Evolutionary conservation across 805 yeast genomes (phyloP), one percentile per base, ranked within the genome.

Genomic region (Candida morakotiae): DNA sequence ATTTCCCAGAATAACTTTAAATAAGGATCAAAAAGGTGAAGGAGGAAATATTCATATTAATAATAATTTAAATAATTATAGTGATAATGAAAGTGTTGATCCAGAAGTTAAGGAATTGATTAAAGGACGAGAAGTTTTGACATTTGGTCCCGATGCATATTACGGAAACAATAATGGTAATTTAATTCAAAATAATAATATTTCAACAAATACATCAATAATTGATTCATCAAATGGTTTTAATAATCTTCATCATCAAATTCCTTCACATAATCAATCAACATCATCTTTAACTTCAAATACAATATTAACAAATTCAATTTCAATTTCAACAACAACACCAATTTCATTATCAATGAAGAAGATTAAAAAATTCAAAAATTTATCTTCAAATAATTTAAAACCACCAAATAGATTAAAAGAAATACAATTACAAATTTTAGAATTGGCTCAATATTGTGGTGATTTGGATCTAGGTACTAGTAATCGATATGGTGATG

Each of bases 391-490:
- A 18, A 19, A 24, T 14, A 31, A 26, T 21, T 27, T 35, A 7
- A 35, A 28, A 9, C 23, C 39, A 6, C 39, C 35, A 8, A 19
- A 22, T 17, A 25, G 32, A 20, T 31, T 40, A 19, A 18, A 31
- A 26, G 40, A 32, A 26, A 36, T 35, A 9, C 40, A 40, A 23
- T 18, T 25, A 9, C 33, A 37, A 22, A 40, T 40, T n/a, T 40
- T 40, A 9, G 40, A 40, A 13, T 27, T 26, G 36, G 36, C 36
- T 5, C 43, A 40, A 21, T 40, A 17, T 29, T 27, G 29, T 16
- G 43, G 43, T 11, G 43, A 40, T 20, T 32, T 40, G 28, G 37
- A 33, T 19, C 14, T 32, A 15, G 40, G 40, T 7, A 37, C 40
- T 3, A 28, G 30, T 24, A 37, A 37, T 24, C 27, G 44, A 16